Base-by-base conservation (phyloP, 2,329 filamentous ascomycete species). In the Clathrospora elynae region DNA sequence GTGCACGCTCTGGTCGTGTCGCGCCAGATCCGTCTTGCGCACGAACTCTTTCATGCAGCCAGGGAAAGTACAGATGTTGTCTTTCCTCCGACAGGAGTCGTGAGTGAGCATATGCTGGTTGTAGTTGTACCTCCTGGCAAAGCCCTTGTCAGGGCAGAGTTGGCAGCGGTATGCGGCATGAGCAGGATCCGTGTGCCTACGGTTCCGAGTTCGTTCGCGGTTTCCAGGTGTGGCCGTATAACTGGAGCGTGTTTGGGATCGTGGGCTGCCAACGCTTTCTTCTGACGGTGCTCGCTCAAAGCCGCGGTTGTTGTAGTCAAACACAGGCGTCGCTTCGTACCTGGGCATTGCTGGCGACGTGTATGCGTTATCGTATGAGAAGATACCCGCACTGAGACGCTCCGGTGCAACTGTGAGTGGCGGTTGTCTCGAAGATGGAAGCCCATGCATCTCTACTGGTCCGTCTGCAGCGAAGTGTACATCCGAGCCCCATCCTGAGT, bases 81-180 rank as follows among this genome's bases (percentile, higher is more conserved):
- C 83, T 59, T 87, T 88, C 58, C 82, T 81, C 42, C 86, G 79
- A 46, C 81, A 79, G 10, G 88, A 83, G 62, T 93, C 84, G 63
- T 96, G 90, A 1, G 85, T 91, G 62, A 91, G 86, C 78, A 91
- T 80, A 67, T 95, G 90, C 19, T 89, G 87, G 62, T 88, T 90
- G 73, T 85, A 89, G 71, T 95, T 95, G 74, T 92, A 95, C 59
- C 83, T 86, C 49, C 90, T 78, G 53, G 88, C 88, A 66, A 95
- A 95, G 11, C 86, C 79, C 67, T 86, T 88, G 5, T 85, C 84
- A 62, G 43, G 42, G 25, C 90, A 96, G 2, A 84, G 77, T 45
- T 83, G 78, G 64, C 90, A 95, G 51, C 39, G 43, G 81, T 77
- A 68, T 82, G 86, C 56, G 84, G 58, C 50, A 10, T 39, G 37